Evolutionary conservation across 345 rosid species (phyloP).

Genomic region (Dipteronia sinensis): DNA sequence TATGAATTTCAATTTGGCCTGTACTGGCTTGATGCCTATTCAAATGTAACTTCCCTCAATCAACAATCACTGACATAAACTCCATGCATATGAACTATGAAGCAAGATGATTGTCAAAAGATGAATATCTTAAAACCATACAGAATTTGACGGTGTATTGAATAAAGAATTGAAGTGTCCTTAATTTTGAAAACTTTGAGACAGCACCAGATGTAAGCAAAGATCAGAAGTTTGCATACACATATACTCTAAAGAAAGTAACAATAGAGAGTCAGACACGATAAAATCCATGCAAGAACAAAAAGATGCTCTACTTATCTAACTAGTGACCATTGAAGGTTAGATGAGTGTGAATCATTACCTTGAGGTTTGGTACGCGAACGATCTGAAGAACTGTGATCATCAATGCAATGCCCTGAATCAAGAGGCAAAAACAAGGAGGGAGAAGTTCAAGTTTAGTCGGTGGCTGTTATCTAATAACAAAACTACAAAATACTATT

Average conservation of each 20-base stretch:
- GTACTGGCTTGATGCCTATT: neutral
- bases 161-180: neutral
- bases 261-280: neutral
- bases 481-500: neutral
- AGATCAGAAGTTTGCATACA: neutral
- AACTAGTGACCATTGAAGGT: slow-evolving; percentile 6
- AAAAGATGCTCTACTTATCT: neutral
- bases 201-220: neutral
- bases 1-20: neutral
- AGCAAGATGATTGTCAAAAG: neutral
- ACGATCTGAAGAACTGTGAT: slow-evolving; percentile 96
- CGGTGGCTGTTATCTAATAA: neutral
- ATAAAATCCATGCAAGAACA: neutral
- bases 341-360: slow-evolving; percentile 27
- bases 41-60: neutral
- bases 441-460: slow-evolving; percentile 10
- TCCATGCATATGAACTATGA: slow-evolving; percentile 4
- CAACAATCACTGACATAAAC: neutral
- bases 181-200: neutral
- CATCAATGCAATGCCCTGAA: slow-evolving; percentile 91
- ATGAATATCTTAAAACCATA: neutral
- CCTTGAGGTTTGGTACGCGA: slow-evolving; percentile 95
- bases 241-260: slow-evolving; percentile 1
- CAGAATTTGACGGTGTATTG: neutral
- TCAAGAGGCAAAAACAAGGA: slow-evolving; percentile 12